Conservation (phyloP, 352 stramenopile species). For the Phytophthora agathidicida region DNA sequence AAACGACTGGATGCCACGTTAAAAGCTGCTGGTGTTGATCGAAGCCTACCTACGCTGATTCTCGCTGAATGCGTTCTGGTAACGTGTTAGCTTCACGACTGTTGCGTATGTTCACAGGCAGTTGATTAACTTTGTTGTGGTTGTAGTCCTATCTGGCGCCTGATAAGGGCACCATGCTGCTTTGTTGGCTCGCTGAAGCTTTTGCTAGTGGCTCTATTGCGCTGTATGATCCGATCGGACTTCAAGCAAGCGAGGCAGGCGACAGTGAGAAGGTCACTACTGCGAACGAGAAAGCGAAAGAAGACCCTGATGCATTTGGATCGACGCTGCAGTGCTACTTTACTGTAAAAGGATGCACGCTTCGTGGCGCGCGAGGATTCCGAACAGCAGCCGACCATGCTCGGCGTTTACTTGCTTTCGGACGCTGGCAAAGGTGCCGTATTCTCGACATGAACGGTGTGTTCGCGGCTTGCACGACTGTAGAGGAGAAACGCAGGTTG, state of each 20-base stretch:
- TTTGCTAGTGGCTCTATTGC: constrained; percentile 54
- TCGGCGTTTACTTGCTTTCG: constrained; percentile 34
- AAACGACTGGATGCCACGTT: constrained; percentile 36
- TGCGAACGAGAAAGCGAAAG: not conserved
- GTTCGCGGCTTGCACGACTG: constrained; percentile 39
- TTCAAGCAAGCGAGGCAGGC: constrained; percentile 25
- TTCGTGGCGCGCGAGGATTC: constrained; percentile 52
- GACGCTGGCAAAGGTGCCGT: constrained; percentile 45
- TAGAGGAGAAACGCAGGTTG: constrained; percentile 53
- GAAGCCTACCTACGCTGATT: constrained; percentile 54
- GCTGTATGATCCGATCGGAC: constrained; percentile 67
- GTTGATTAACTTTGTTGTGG: not conserved
- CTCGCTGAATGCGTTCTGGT: constrained; percentile 79
- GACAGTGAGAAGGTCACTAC: not conserved
- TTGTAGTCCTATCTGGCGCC: constrained; percentile 72
- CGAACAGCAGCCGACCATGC: constrained; percentile 46
- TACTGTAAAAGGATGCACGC: constrained; percentile 65
- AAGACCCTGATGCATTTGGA: constrained; percentile 43
- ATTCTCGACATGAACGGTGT: constrained; percentile 76
- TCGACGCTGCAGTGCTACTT: constrained; percentile 68
- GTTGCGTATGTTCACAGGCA: not conserved
- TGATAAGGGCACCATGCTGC: constrained; percentile 45
- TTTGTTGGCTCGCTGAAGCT: constrained; percentile 45
- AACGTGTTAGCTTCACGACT: constrained; percentile 6
- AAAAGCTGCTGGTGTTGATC: constrained; percentile 34